Evolutionary conservation across 331 rosid genomes (phyloP), one percentile per base, ranked within the genome.

Genomic region (Pyracantha coccinea): DNA sequence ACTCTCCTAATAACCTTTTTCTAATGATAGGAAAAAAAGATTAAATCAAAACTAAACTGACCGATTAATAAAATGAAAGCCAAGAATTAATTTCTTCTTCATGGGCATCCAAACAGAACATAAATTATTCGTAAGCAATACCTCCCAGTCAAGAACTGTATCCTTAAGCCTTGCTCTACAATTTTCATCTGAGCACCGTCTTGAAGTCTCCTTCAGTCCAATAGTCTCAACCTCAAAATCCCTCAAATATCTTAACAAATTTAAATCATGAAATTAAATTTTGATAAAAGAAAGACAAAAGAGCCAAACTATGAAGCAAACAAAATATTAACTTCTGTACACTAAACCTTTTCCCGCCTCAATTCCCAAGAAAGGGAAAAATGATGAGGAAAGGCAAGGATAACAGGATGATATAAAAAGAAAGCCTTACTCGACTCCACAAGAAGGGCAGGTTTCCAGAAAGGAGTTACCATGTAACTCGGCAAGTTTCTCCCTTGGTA

Each of bases 141-240:
- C 97, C 96, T 94, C 99, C 99, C 99, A 94, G 82, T 94, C 99
- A 71, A 94, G 99, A 83, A 94, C 99, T 8, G 97, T 92, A 82
- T 94, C 99, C 90, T 82, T 92, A 67, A 94, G 91, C 83, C 76
- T 89, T 65, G 83, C 79, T 24, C 97, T 93, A 77, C 99, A 94
- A 75, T 85, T 81, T 73, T 71, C 63, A 71, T 84, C 88, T 35
- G 92, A 83, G 80, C 99, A 94, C 68, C 93, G 88, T 69, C 99
- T 75, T n/a, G 96, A 86, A 62, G 99, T 94, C 77, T 94, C 97
- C 86, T 92, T 94, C 84, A 94, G 81, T 76, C 97, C 99, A 38
- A 94, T 92, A 78, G 97, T 87, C 82, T 88, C 99, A 60, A 94
- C 93, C 85, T 94, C 99, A 80, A 94, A 94, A 84, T 94, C 99